Conservation (phyloP, 768 basidiomycete genomes). For the Suillus subalutaceus region DNA sequence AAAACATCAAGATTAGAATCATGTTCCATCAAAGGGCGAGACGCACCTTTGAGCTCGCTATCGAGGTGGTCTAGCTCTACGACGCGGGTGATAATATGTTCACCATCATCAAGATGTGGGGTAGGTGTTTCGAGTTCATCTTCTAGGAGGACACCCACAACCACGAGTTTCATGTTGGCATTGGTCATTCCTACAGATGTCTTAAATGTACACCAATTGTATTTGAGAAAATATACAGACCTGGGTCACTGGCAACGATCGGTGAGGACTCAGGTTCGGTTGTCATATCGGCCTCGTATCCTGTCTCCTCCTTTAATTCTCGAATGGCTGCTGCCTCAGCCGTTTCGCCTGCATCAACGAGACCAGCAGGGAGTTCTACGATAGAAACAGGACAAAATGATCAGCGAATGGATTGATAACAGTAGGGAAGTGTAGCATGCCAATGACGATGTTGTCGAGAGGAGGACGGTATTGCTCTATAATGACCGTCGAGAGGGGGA, state of each 20-base stretch:
- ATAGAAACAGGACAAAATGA: neutral
- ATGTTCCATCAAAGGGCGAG: neutral
- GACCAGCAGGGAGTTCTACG: slow-evolving; percentile 64
- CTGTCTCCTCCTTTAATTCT: slow-evolving; percentile 93
- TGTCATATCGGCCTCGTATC: slow-evolving; percentile 62
- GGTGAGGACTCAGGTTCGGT: slow-evolving; percentile 65
- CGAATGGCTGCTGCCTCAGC: slow-evolving; percentile 81
- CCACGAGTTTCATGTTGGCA: slow-evolving; percentile 89
- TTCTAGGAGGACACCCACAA: slow-evolving; percentile 68
- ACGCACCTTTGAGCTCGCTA: slow-evolving; percentile 65
- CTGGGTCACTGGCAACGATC: slow-evolving; percentile 70
- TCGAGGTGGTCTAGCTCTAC: slow-evolving; percentile 70
- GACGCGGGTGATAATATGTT: slow-evolving; percentile 76
- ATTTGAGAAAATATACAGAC: slow-evolving; percentile 36
- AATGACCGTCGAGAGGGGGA: slow-evolving; percentile 77
- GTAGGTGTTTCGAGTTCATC: slow-evolving; percentile 67
- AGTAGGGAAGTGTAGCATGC: slow-evolving; percentile 37
- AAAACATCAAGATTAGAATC: neutral
- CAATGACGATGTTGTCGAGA: slow-evolving; percentile 74
- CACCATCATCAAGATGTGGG: slow-evolving; percentile 83
- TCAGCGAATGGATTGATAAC: neutral
- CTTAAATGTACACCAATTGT: neutral
- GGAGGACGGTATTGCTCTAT: slow-evolving; percentile 95
- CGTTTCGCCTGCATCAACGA: slow-evolving; percentile 86
- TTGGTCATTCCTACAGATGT: slow-evolving; percentile 78